These are phyloP conservation scores for Sodiomyces alkalinus DNA, from an alignment of 2,329 filamentous ascomycete genomes.

Conservation along the genomic window DNA sequence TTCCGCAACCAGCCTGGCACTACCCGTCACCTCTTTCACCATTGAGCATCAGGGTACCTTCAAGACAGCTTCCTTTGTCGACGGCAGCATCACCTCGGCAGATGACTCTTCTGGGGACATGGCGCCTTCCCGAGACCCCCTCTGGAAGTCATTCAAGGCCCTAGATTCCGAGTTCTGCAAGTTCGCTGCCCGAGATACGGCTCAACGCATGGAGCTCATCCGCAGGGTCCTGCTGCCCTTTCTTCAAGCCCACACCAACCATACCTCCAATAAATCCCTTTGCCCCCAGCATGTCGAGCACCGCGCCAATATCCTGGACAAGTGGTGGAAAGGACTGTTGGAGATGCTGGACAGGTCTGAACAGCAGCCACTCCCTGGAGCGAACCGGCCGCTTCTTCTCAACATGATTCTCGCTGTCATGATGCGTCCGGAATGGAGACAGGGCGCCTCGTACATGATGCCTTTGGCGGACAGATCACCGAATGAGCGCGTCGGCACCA, in stretches of 20 bases:
- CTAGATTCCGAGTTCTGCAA: slow-evolving; percentile 31
- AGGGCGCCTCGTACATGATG: slow-evolving; percentile 52
- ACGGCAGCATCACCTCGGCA: slow-evolving; percentile 21
- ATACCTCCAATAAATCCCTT: slow-evolving; percentile 48
- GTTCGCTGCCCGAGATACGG: slow-evolving; percentile 58
- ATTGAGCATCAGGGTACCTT: slow-evolving; percentile 12
- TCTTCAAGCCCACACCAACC: slow-evolving; percentile 51
- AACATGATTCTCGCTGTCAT: slow-evolving; percentile 71
- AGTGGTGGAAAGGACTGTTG: slow-evolving; percentile 77
- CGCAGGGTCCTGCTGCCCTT: slow-evolving; percentile 63
- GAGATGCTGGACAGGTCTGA: slow-evolving; percentile 62
- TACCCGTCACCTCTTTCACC: slow-evolving; percentile 18
- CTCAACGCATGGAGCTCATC: slow-evolving; percentile 62
- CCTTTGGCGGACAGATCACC: slow-evolving; percentile 42
- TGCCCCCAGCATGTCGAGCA: slow-evolving; percentile 72
- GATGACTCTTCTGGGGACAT: slow-evolving; percentile 32
- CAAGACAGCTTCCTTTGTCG: slow-evolving; percentile 20
- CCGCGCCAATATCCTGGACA: slow-evolving; percentile 64
- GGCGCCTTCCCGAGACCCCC: slow-evolving; percentile 30
- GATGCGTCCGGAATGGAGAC: slow-evolving; percentile 78
- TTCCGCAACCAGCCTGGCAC: slow-evolving; percentile 28
- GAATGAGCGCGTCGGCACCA: slow-evolving; percentile 26
- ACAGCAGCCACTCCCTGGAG: slow-evolving; percentile 59
- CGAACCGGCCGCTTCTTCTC: slow-evolving; percentile 68
- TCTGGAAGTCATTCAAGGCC: slow-evolving; percentile 39